Evolutionary conservation across 345 rosid genomes (phyloP), one percentile per base, ranked within the genome.

Genomic region (Raphanus raphanistrum): DNA sequence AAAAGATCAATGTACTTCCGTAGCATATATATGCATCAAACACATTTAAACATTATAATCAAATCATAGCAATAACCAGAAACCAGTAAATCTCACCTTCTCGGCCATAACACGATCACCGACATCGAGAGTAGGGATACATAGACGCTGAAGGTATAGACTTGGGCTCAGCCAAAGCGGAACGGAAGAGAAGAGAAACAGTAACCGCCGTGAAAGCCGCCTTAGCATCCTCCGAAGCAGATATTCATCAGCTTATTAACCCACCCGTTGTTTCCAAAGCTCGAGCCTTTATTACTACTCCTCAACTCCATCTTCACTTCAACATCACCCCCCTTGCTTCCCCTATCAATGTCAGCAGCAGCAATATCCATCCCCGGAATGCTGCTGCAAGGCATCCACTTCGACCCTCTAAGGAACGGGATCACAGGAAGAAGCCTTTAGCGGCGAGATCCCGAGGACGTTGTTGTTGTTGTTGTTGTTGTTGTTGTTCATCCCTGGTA

Each of bases 91-190:
- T 11, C 26, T 87, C 77, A 89, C 97, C 96, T 92, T 94, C 84
- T 92, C 98, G 0, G 97, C 94, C 73, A 94, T 70, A 84, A 94
- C 79, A 65, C 97, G 92, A 79, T 92, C 96, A 45, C 96, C 97
- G 12, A 88, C 89, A 66, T 90, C 93, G 4, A 94, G 87, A 35
- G 97, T 94, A 41, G 98, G 98, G 63, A n/a, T 33, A 83, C 98
- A 94, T 94, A 73, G 97, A 94, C 15, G 80, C 4, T 0, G 97
- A 89, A 9, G 96, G 94, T 66, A 94, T 94, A 4, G 97, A 90
- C 68, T 90, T 87, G 2, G 97, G 94, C 86, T 94, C 96, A 0
- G 94, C 98, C 77, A 94, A 71, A 21, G 85, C 79, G 4, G 97
- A 94, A 26, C 87, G 87, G 77, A 94, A 92, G 66, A 94, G 79